These are phyloP conservation scores for Nelumbo lutea DNA, from an alignment of 164 flowering plant species.

Conservation along the genomic window DNA sequence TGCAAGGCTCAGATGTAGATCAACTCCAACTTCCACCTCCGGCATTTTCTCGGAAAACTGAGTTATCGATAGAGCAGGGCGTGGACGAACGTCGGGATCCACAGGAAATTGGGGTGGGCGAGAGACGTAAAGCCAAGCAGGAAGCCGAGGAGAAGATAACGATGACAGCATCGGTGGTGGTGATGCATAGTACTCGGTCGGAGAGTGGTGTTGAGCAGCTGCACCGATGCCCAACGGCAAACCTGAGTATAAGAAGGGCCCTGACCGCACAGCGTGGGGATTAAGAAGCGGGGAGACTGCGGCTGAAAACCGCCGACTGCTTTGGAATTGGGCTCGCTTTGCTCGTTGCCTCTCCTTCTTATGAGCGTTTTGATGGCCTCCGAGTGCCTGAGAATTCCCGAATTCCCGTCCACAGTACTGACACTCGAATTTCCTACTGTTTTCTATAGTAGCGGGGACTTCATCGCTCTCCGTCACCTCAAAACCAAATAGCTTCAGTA, in stretches of 20 bases:
- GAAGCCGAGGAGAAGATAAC: slow-evolving; percentile 13
- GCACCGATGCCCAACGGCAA: background rate
- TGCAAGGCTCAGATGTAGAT: slow-evolving; percentile 41
- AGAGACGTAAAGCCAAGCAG: slow-evolving; percentile 21
- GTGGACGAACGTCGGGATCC: background rate
- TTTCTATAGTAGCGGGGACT: slow-evolving; percentile 3
- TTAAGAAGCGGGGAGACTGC: slow-evolving; percentile 15
- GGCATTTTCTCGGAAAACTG: slow-evolving; percentile 9
- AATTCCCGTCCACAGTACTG: slow-evolving; percentile 48
- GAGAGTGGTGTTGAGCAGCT: slow-evolving; percentile 19
- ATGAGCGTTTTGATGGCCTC: slow-evolving; percentile 70
- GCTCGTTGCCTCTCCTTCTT: slow-evolving; percentile 43
- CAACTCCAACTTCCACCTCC: slow-evolving; percentile 29
- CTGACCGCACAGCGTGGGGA: slow-evolving; percentile 23
- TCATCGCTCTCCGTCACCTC: slow-evolving; percentile 17
- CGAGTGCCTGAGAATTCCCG: slow-evolving; percentile 56
- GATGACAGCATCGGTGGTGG: slow-evolving; percentile 18
- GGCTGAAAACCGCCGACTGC: slow-evolving; percentile 18
- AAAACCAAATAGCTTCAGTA: slow-evolving; percentile 43
- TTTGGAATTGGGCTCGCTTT: slow-evolving; percentile 33
- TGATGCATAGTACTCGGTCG: slow-evolving; percentile 11
- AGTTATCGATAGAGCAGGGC: background rate
- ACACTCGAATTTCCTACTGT: slow-evolving; percentile 35
- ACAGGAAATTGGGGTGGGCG: slow-evolving; percentile 12
- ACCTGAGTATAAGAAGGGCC: slow-evolving; percentile 14